Evolutionary conservation across 2,329 filamentous ascomycete species (phyloP).

Genomic region (Arthrocladium fulminans): DNA sequence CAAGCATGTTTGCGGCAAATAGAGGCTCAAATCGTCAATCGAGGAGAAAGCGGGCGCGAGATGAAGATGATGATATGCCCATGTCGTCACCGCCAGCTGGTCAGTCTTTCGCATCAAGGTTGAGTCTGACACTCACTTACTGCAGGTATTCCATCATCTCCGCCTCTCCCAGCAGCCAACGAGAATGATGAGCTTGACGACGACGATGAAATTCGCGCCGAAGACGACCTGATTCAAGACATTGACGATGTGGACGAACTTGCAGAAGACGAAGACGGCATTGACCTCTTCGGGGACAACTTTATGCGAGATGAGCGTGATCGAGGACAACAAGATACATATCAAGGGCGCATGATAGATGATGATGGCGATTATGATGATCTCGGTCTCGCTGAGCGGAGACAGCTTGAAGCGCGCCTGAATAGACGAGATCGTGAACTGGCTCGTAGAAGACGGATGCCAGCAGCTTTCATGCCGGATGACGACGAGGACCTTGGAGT

Average conservation of each 20-base stretch:
- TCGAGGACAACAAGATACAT: conserved; percentile 42
- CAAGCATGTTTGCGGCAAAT: conserved; percentile 75
- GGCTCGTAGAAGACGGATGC: conserved; percentile 50
- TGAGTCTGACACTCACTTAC: conserved; percentile 11
- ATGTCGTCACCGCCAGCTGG: conserved; percentile 52
- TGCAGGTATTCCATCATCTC: conserved; percentile 48
- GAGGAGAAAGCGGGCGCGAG: conserved; percentile 55
- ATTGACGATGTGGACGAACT: conserved; percentile 61
- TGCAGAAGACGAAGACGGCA: conserved; percentile 61
- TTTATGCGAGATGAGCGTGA: conserved; percentile 55
- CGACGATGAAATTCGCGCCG: conserved; percentile 37
- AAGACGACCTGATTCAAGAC: conserved; percentile 52
- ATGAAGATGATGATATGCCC: conserved; percentile 54
- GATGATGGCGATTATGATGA: conserved; percentile 58
- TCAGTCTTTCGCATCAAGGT: background rate
- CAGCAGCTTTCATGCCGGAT: conserved; percentile 54
- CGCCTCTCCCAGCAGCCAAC: conserved; percentile 47
- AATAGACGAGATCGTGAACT: conserved; percentile 55
- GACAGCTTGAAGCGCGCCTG: conserved; percentile 53
- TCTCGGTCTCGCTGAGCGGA: conserved; percentile 48
- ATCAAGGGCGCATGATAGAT: conserved; percentile 52
- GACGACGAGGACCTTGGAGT: conserved; percentile 79
- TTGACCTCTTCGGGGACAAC: conserved; percentile 60
- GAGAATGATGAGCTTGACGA: conserved; percentile 29
- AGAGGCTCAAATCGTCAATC: conserved; percentile 51